Base-by-base conservation (phyloP, 1,139 yeast species). In the Geotrichum aggregatum region DNA sequence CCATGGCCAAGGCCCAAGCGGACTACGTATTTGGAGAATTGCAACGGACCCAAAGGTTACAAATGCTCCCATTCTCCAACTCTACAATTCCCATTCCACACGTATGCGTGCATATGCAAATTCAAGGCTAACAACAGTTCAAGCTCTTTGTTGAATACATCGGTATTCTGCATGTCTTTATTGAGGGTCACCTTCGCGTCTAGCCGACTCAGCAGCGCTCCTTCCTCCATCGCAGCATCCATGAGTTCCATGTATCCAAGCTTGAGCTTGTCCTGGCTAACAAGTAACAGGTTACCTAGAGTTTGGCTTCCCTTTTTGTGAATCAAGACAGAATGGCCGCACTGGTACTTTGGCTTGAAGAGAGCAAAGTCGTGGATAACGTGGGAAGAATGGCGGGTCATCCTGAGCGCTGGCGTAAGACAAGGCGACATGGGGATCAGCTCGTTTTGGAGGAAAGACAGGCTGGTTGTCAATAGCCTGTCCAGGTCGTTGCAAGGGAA, bases 41-140 rank as follows among this genome's bases (percentile, higher is more conserved):
- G n/a, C n/a, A n/a, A n/a, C n/a, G n/a, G n/a, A n/a, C n/a, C n/a
- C n/a, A n/a, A n/a, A n/a, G n/a, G n/a, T n/a, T 38, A 38, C 41
- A 41, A 31, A 44, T 49, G 34, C 24, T 58, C 57, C 58, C 57
- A 58, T 42, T 58, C 61, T 13, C 61, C 61, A 8, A 46, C 47
- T 7, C 38, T 43, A 10, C 58, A 58, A 42, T 58, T 54, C 21
- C 59, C 61, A 40, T 58, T 55, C 61, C 61, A 58, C 10, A 54
- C 56, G 40, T 56, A 58, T 16, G 41, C 45, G 1, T 44, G 31
- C 8, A 19, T 24, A 24, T n/a, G n/a, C 38, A 13, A 16, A 13
- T 7, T 6, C 14, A 14, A 16, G 7, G 7, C n/a, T 13, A 34
- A 6, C 38, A 7, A n/a, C n/a, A n/a, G n/a, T n/a, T n/a, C n/a